Evolutionary conservation across 371 early-diverging fungal genomes (phyloP).

Genomic region (Mucor racemosus): DNA sequence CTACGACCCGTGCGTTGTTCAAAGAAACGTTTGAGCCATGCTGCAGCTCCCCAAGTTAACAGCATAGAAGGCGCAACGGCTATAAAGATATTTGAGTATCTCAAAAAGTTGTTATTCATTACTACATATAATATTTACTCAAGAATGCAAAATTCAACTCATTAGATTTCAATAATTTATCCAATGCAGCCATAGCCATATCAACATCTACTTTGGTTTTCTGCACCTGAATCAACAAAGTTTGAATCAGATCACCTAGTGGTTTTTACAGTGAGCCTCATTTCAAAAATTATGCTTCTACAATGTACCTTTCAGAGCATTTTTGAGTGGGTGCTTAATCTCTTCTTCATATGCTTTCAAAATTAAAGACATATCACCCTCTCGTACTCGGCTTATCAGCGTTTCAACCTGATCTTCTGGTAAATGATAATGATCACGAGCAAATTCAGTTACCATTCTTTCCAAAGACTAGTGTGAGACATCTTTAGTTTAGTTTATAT

Average conservation of each 20-base stretch:
- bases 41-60: conserved; percentile 52
- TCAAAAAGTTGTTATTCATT: background rate
- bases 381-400: conserved; percentile 54
- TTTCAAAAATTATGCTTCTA: conserved; percentile 63
- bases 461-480: conserved; percentile 68
- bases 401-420: conserved; percentile 38
- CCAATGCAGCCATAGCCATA: conserved; percentile 89
- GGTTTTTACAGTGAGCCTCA: conserved; percentile 45
- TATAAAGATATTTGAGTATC: background rate
- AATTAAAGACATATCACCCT: conserved; percentile 83
- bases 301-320: conserved; percentile 23
- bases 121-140: conserved; percentile 22
- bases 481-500: no score
- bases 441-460: conserved; percentile 88
- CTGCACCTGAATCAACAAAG: conserved; percentile 89
- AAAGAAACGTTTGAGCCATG: conserved; percentile 46
- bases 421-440: conserved; percentile 57
- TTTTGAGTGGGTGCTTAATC: conserved; percentile 47
- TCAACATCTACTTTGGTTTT: conserved; percentile 91
- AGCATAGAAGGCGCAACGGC: conserved; percentile 70
- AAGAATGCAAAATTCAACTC: conserved; percentile 95
- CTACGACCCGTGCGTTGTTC: conserved; percentile 29
- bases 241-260: conserved; percentile 75
- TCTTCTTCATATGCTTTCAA: conserved; percentile 80
- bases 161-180: conserved; percentile 91